Evolutionary conservation across 495 filamentous ascomycete species (phyloP).

Genomic region (Penicillium simplicissimum): DNA sequence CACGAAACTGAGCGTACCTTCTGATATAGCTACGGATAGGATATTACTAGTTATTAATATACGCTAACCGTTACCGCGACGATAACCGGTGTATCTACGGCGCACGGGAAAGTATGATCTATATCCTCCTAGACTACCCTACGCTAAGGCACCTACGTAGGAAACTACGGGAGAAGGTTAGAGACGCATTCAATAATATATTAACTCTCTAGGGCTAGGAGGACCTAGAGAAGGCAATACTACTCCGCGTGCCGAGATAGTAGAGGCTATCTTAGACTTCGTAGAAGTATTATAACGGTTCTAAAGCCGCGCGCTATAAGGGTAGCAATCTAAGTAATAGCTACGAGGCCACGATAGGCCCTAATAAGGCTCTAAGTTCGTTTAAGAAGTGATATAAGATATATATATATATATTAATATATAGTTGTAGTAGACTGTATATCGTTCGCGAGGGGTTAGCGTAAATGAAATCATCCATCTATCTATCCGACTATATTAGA

Average conservation of each 20-base stretch:
- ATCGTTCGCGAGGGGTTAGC: no score
- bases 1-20: slow-evolving; percentile 17
- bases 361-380: slow-evolving; percentile 32
- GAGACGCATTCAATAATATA: slow-evolving; percentile 27
- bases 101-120: slow-evolving; percentile 19
- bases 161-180: slow-evolving; percentile 20
- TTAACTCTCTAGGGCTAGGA: slow-evolving; percentile 27
- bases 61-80: slow-evolving; percentile 15
- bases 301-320: slow-evolving; percentile 31
- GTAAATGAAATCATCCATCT: no score
- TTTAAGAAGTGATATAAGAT: slow-evolving; percentile 1
- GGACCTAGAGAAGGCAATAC: slow-evolving; percentile 30
- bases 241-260: slow-evolving; percentile 23
- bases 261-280: slow-evolving; percentile 32
- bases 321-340: slow-evolving; percentile 28
- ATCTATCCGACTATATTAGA: no score
- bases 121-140: slow-evolving; percentile 24
- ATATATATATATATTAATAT: neutral
- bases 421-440: neutral
- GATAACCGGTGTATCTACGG: slow-evolving; percentile 20
- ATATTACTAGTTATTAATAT: slow-evolving; percentile 22
- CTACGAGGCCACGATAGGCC: slow-evolving; percentile 29
- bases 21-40: slow-evolving; percentile 25
- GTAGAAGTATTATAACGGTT: slow-evolving; percentile 34
- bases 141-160: slow-evolving; percentile 12